Conservation (phyloP, 2,329 filamentous ascomycete species). For the Verticillium nubilum region DNA sequence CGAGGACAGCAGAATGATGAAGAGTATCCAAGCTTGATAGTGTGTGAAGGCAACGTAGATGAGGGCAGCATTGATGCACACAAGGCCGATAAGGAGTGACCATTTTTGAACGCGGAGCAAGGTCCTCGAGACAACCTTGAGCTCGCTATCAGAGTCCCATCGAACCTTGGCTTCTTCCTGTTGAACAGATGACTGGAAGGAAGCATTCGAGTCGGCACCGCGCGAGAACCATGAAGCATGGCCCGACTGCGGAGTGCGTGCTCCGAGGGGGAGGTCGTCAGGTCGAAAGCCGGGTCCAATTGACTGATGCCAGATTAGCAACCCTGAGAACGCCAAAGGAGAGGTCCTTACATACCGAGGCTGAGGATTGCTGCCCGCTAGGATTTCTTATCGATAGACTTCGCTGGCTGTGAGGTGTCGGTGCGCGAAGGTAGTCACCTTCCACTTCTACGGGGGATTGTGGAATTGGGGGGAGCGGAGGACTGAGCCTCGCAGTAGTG, state of each 20-base stretch:
- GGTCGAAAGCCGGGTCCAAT: conserved; percentile 23
- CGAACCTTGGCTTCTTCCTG: conserved; percentile 33
- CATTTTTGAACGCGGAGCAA: conserved; percentile 33
- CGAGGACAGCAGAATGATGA: conserved; percentile 39
- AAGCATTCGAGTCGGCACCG: conserved; percentile 25
- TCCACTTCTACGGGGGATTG: neutral
- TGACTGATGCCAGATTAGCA: conserved; percentile 18
- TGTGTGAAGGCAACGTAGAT: conserved; percentile 30
- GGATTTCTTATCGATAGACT: conserved; percentile 9
- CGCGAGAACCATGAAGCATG: conserved; percentile 26
- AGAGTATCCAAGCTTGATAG: conserved; percentile 35
- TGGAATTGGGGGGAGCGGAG: neutral
- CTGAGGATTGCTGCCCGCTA: conserved; percentile 1
- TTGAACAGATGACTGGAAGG: conserved; percentile 27
- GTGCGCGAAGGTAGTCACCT: neutral
- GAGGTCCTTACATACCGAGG: neutral
- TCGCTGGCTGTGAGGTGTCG: conserved; percentile 7
- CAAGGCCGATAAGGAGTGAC: conserved; percentile 28
- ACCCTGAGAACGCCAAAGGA: conserved; percentile 2
- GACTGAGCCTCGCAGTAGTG: neutral
- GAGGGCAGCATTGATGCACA: conserved; percentile 25
- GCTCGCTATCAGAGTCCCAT: conserved; percentile 33
- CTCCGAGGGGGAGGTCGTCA: conserved; percentile 19
- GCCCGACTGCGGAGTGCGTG: conserved; percentile 23
- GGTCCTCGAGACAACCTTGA: conserved; percentile 29